Evolutionary conservation across 192 early-diverging fungal species (phyloP), one percentile per base, ranked within the genome.

Genomic region (Coemansia sp.): DNA sequence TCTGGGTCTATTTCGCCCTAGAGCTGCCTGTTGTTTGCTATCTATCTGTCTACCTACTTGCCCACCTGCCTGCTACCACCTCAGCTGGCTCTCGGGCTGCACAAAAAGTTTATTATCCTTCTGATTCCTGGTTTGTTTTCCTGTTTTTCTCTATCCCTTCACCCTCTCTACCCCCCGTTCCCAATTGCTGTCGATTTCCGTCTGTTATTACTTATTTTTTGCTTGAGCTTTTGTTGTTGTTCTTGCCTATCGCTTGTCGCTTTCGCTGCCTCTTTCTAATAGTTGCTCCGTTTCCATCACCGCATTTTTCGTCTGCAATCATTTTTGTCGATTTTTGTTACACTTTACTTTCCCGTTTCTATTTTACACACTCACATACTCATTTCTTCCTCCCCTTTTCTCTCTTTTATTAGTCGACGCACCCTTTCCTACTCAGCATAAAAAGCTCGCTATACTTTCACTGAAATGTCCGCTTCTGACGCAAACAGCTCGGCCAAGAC

Each of bases 401-500:
- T 22, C 27, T 17, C 3, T 8, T 11, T 38, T 12, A 34, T 25
- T 58, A 27, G 40, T 34, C 41, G 40, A 24, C 43, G 43, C 23
- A 19, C 1, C 24, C 44, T 25, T 38, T 50, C 15, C 46, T 46
- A 38, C 41, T 39, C 47, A 65, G 48, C 59, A 18, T 49, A 34
- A 54, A 30, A 30, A 7, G 27, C 56, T 21, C 13, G 24, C 9
- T 48, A 19, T 23, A 25, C 21, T 48, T 48, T 25, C 22, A 48
- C 41, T 53, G 68, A 59, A 67, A 78, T 78, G 74, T 71, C 74
- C 24, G 57, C 67, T 51, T 53, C 68, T 43, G 74, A 78, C 57
- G 65, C 74, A 53, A 66, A 56, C 68, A 54, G 60, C 47, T 54
- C 62, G 12, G 39, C 70, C 51, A 61, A 66, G 63, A 30, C 74